These are phyloP conservation scores for Achlya hypogyna DNA, from an alignment of 352 stramenopile genomes.

Conservation along the genomic window DNA sequence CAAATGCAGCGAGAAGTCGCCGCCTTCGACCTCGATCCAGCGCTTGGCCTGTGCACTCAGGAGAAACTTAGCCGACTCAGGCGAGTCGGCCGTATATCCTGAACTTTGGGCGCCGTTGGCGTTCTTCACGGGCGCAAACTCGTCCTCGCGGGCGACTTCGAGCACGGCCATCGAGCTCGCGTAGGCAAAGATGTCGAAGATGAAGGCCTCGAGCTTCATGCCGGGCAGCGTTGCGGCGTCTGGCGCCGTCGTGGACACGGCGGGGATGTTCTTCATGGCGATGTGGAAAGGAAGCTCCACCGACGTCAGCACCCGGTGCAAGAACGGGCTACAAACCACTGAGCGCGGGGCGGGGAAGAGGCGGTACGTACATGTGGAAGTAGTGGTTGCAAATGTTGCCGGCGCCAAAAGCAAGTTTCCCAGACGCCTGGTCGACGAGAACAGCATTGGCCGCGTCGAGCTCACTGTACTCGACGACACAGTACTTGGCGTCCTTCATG, in stretches of 20 bases:
- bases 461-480: constrained; percentile 97
- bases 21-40: constrained; percentile 39
- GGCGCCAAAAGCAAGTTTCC: constrained; percentile 88
- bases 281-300: constrained; percentile 90
- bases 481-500: constrained; percentile 71
- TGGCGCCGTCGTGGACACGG: constrained; percentile 49
- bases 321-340: constrained; percentile 43
- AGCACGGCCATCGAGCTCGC: constrained; percentile 90
- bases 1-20: constrained; percentile 16
- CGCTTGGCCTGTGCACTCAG: constrained; percentile 48
- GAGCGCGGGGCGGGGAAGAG: not conserved
- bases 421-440: constrained; percentile 44
- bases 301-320: constrained; percentile 74
- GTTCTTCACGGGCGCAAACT: constrained; percentile 93
- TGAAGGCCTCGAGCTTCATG: constrained; percentile 98
- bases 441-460: constrained; percentile 71
- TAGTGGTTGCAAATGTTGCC: constrained; percentile 99
- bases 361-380: constrained; percentile 79
- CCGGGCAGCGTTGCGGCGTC: constrained; percentile 76
- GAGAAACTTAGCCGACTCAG: constrained; percentile 70
- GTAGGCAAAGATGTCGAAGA: constrained; percentile 98
- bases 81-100: constrained; percentile 65
- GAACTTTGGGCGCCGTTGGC: constrained; percentile 26
- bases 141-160: constrained; percentile 85
- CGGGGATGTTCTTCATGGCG: constrained; percentile 96